Evolutionary conservation across 2,329 filamentous ascomycete genomes (phyloP), one percentile per base, ranked within the genome.

Genomic region (Hypoxylon sp.): DNA sequence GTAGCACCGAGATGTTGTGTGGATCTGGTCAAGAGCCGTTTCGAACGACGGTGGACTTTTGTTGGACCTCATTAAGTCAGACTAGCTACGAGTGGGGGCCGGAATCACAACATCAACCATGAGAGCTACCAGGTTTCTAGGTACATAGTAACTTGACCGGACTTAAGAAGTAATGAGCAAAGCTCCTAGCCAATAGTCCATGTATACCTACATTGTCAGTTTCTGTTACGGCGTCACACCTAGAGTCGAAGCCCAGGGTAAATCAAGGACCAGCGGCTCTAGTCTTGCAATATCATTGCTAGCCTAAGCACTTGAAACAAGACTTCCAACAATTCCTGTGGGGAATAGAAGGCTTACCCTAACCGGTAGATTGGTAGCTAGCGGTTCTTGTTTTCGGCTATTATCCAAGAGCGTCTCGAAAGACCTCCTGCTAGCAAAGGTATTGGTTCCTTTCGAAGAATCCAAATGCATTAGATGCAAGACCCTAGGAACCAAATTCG

Each of bases 331-430:
- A 51, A 65, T 54, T 30, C 37, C 37, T 47, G 63, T 59, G 63
- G 63, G 39, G 63, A 66, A 67, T 51, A 43, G 25, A 56, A 23
- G 14, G 64, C 47, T 57, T 37, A 53, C 60, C 19, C 57, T 58
- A 41, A 47, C 41, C 52, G 34, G 32, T 56, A 51, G 34, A 53
- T 51, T 59, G 50, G 32, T 60, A 19, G 43, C 45, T 53, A 62
- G 57, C 57, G 34, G 53, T 62, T 43, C 50, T 55, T n/a, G 27
- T 52, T 60, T 54, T 62, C 58, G 62, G 65, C 56, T 63, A 63
- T 60, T 68, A 55, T 65, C 34, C 39, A 29, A 56, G 41, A 55
- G 46, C 53, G 54, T 58, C 52, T 61, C 51, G 47, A 53, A 41
- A 27, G 54, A 58, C 52, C 59, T n/a, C 47, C 46, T 37, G 45